Evolutionary conservation across 202 grass and related monocot genomes (phyloP), one percentile per base, ranked within the genome.

Genomic region (Musa balbisiana): DNA sequence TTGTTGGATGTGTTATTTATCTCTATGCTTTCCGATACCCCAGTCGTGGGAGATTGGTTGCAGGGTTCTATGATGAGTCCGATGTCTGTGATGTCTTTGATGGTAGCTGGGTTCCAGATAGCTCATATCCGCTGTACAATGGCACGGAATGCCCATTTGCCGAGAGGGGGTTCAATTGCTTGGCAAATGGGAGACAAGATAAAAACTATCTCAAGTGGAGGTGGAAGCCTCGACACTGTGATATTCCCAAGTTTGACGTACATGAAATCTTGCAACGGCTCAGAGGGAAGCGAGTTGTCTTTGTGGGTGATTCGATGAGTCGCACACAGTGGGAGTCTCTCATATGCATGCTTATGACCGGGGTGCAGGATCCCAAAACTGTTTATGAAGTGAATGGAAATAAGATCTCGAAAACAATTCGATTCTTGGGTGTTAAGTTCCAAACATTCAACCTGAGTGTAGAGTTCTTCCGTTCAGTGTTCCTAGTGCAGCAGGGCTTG

Each of bases 261-360:
- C 62, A 67, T 13, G 67, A 76, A 11, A 75, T 82, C 21, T 81
- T 89, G 54, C 78, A 85, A 49, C 72, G 65, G 60, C 84, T 92
- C 51, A 85, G 87, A n/a, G 90, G 90, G 15, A 87, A 87, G 62
- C 80, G 90, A 22, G 78, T 92, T 25, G 80, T 92, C 8, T 89
- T 92, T 78, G 87, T 92, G 22, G 87, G 90, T 11, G 90, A 92
- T 21, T 92, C 90, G 52, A 92, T 92, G 87, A 92, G 87, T 79
- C 84, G 90, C 73, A 85, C 87, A 27, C 90, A 87, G 80, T 92
- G 90, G 87, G 90, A 92, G 26, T 92, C 90, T 70, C 82, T 92
- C 82, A 92, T 92, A 73, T 92, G 90, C 75, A 89, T 92, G 87
- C 84, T 92, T 73, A 89, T 89, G 87, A 43, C 82, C 53, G 87